A percentile compares a stretch with the other conserved stretches of the same genome.
These are phyloP conservation scores for Lactarius vividus DNA, from an alignment of 768 basidiomycete species.

Conservation along the genomic window DNA sequence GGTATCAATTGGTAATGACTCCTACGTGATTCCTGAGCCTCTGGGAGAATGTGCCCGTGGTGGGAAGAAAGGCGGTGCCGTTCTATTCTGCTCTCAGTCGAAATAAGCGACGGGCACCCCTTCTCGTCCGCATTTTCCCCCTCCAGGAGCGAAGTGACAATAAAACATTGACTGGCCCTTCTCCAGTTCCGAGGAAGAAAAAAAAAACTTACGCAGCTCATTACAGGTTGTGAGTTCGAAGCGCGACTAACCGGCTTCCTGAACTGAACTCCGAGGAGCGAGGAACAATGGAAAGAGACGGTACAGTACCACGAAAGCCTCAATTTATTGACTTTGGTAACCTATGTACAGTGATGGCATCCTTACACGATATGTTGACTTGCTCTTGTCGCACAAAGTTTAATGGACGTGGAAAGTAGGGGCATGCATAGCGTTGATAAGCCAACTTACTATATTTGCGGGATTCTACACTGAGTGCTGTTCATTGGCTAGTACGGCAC, in stretches of 20 bases:
- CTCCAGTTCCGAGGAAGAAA: background rate
- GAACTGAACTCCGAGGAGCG: background rate
- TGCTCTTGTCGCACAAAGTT: background rate
- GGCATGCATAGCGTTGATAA: background rate
- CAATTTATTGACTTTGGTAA: too few species aligned
- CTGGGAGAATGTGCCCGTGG: background rate
- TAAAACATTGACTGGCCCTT: background rate
- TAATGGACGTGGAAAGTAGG: background rate
- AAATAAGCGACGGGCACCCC: background rate
- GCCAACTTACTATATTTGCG: background rate
- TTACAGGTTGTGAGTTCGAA: background rate
- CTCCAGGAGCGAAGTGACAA: background rate
- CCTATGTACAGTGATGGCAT: too few species aligned
- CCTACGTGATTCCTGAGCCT: too few species aligned
- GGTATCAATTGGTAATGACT: too few species aligned
- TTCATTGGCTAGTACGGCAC: background rate
- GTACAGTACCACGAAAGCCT: too few species aligned
- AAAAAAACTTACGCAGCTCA: background rate
- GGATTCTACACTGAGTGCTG: background rate
- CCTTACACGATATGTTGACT: too few species aligned
- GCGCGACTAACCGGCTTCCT: background rate
- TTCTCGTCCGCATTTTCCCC: background rate
- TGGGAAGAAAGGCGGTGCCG: background rate
- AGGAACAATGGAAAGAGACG: background rate
- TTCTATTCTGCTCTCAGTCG: background rate